Conservation (phyloP, 2,329 filamentous ascomycete species). For the Trichophyton mentagrophytes region DNA sequence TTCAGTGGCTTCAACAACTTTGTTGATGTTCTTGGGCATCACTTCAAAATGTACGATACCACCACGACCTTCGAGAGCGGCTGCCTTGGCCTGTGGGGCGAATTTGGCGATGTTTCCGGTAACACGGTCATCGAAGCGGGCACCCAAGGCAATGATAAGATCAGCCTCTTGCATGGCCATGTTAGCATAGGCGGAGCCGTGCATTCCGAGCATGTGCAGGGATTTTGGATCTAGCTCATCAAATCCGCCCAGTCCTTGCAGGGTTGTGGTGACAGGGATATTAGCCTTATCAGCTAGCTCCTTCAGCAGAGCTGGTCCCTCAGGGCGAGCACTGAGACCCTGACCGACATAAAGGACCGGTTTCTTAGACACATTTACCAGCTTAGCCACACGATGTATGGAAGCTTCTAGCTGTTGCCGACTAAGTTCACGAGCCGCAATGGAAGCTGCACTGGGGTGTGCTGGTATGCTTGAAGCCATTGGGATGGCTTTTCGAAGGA, state of each 20-base stretch:
- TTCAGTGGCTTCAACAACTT: conserved; percentile 92
- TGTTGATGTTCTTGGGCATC: conserved; percentile 99
- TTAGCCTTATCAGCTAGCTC: conserved; percentile 79
- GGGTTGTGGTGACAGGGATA: conserved; percentile 90
- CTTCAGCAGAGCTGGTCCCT: conserved; percentile 67
- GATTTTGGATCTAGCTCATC: conserved; percentile 91
- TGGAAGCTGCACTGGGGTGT: conserved; percentile 73
- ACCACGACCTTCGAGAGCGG: conserved; percentile 71
- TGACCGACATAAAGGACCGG: conserved; percentile 92
- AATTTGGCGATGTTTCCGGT: conserved; percentile 73
- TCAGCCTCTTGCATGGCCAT: conserved; percentile 97
- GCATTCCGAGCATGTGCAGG: conserved; percentile 97
- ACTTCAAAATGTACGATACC: conserved; percentile 98
- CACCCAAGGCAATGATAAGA: conserved; percentile 86
- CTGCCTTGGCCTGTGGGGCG: conserved; percentile 73
- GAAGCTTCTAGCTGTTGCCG: conserved; percentile 59
- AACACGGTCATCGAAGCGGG: conserved; percentile 92
- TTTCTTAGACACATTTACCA: conserved; percentile 84
- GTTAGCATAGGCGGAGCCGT: conserved; percentile 93
- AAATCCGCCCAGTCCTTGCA: conserved; percentile 83
- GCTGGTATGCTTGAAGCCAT: conserved; percentile 59
- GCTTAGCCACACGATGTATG: conserved; percentile 61
- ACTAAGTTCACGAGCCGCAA: conserved; percentile 62
- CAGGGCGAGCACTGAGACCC: conserved; percentile 66
- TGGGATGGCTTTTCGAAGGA: conserved; percentile 74